Base-by-base conservation (phyloP, 768 basidiomycete species). In the Tricholoma terreum region DNA sequence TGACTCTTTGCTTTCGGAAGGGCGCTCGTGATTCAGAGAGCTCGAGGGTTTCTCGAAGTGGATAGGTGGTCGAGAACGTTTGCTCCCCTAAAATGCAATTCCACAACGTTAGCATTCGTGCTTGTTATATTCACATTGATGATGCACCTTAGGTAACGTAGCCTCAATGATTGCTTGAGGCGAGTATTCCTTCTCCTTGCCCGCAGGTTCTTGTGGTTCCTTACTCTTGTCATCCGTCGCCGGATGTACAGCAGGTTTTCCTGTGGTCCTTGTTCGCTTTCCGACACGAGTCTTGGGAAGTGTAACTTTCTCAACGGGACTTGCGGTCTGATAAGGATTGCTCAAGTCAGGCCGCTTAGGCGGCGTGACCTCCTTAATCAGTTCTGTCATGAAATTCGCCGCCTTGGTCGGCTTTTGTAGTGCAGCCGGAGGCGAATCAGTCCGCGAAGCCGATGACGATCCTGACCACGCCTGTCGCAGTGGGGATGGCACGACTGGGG, bases 241-340 rank as follows among this genome's bases (percentile, higher is more conserved):
- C 5, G 52, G 34, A 14, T 74, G 71, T 3, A 56, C 55, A 24
- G 71, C 55, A 6, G 78, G 71, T 60, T 77, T 80, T 2, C 76
- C 76, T 10, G 76, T 75, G 10, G 74, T 66, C 56, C 80, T 72
- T 27, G 75, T 61, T 52, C 82, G 77, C 65, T 75, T 83, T 22
- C 71, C 66, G 61, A 69, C 75, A 63, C 80, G 78, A 11, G 70
- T 60, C 50, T 75, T 71, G 2, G 80, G 77, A 10, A 77, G 77
- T 17, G 71, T 69, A 24, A 73, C 73, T 58, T 75, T 77, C 45
- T 77, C 75, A 17, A 89, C 80, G 36, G 88, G 88, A 62, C 82
- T 88, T 14, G 85, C 84, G 17, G 81, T 79, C 67, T 91, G 86
- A 64, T 92, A 92, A 0, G 90, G 90, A 67, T 92, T 92, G 52